Evolutionary conservation across 192 early-diverging fungal genomes (phyloP).

Genomic region (Podila minutissima): DNA sequence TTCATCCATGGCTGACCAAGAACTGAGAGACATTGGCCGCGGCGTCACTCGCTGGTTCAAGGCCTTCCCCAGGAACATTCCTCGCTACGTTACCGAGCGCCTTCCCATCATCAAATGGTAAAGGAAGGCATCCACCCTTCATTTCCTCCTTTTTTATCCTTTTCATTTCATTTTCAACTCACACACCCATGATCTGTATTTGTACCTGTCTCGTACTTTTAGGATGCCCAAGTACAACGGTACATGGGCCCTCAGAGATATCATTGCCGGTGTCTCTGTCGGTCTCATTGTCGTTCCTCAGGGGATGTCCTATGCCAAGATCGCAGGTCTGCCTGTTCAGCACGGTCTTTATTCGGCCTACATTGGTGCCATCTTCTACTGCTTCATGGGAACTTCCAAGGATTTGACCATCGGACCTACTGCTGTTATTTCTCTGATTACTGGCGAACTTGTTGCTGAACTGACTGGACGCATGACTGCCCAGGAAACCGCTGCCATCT

Average conservation of each 20-base stretch:
- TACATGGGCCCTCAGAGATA: conserved; percentile 60
- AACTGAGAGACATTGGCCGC: conserved; percentile 30
- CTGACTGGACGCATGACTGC: conserved; percentile 23
- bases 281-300: conserved; percentile 82
- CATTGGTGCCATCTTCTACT: conserved; percentile 70
- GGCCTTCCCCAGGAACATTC: conserved; percentile 38
- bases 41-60: conserved; percentile 33
- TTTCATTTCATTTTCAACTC: neutral
- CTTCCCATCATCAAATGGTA: conserved; percentile 53
- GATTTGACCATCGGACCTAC: conserved; percentile 80
- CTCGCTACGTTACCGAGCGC: conserved; percentile 39
- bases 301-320: conserved; percentile 76
- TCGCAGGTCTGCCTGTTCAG: conserved; percentile 74
- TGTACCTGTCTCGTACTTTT: neutral
- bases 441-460: conserved; percentile 39
- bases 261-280: conserved; percentile 81
- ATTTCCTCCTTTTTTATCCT: neutral
- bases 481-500: conserved; percentile 59
- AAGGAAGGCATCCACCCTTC: neutral
- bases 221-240: conserved; percentile 53
- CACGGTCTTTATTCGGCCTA: conserved; percentile 82
- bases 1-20: conserved; percentile 34
- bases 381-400: conserved; percentile 82
- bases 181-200: neutral
- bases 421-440: conserved; percentile 48